Evolutionary conservation across 1,284 basidiomycete species (phyloP).

Genomic region (Naganishia albida): DNA sequence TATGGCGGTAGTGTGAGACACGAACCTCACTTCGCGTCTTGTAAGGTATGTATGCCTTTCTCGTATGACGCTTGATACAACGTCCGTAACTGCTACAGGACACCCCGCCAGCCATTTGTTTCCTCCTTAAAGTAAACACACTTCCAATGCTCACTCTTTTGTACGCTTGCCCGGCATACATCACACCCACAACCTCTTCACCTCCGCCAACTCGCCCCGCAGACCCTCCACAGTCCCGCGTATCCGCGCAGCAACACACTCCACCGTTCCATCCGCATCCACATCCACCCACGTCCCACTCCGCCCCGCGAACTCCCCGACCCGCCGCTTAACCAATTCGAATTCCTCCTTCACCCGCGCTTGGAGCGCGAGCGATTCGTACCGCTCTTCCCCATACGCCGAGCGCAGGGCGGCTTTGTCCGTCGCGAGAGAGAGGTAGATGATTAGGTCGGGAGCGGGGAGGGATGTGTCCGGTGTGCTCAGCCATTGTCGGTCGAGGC

Average conservation of each 20-base stretch:
- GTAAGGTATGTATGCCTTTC: no score
- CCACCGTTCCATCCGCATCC: constrained; percentile 64
- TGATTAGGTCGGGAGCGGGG: constrained; percentile 81
- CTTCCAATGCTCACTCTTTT: no score
- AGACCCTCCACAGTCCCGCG: constrained; percentile 60
- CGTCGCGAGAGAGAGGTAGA: constrained; percentile 83
- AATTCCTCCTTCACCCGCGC: constrained; percentile 67
- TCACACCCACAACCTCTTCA: constrained; percentile 28
- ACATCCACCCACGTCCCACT: constrained; percentile 62
- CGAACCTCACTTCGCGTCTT: no score
- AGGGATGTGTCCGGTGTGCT: constrained; percentile 78
- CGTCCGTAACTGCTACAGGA: no score
- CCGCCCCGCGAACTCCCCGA: constrained; percentile 42
- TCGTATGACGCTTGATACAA: no score
- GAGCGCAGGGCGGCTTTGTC: constrained; percentile 71
- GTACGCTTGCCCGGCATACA: not conserved
- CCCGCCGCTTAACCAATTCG: constrained; percentile 60
- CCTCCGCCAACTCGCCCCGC: constrained; percentile 11
- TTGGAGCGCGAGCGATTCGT: constrained; percentile 79
- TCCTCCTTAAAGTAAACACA: not conserved
- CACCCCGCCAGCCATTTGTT: no score
- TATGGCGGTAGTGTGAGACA: no score
- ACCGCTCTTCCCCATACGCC: constrained; percentile 87
- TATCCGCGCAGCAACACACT: constrained; percentile 63
- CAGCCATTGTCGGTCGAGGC: constrained; percentile 72